phyloP scores from a whole-genome alignment of 495 filamentous ascomycete species.

The Massariosphaeria phaeospora region DNA sequence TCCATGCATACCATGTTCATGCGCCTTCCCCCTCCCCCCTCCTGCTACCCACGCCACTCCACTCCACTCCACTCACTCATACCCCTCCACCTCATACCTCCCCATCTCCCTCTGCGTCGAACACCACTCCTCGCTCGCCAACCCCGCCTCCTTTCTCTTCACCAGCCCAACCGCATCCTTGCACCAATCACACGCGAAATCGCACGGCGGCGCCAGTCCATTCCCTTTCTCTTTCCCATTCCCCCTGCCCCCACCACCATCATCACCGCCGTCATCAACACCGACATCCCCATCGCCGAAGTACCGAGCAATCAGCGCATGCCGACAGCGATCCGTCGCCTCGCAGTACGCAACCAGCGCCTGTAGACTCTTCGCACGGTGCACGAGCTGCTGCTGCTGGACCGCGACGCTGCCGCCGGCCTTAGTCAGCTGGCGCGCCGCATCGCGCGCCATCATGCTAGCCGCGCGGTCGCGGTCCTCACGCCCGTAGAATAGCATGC shows the following conservation, averaged over 20 bases:
- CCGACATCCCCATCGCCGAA: slow-evolving; percentile 65
- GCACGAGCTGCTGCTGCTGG: slow-evolving; percentile 48
- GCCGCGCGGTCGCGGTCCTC: slow-evolving; percentile 72
- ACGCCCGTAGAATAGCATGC: slow-evolving; percentile 81
- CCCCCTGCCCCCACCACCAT: no score
- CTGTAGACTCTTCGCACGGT: slow-evolving; percentile 39
- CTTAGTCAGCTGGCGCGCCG: slow-evolving; percentile 25
- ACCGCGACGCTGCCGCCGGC: slow-evolving; percentile 34
- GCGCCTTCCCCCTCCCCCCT: neutral
- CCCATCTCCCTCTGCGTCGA: slow-evolving; percentile 64
- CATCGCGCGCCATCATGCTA: slow-evolving; percentile 38
- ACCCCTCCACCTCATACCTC: slow-evolving; percentile 35
- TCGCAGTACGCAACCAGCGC: slow-evolving; percentile 76
- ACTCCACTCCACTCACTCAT: no score
- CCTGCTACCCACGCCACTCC: neutral
- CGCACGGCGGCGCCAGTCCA: slow-evolving; percentile 66
- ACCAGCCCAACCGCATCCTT: slow-evolving; percentile 65
- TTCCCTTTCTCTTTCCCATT: no score
- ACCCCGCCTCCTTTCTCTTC: slow-evolving; percentile 55
- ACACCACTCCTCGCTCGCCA: slow-evolving; percentile 69
- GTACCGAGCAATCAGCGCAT: slow-evolving; percentile 70
- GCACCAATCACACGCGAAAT: slow-evolving; percentile 86
- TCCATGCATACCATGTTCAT: neutral
- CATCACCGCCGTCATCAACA: no score
- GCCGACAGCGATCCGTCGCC: slow-evolving; percentile 64